Conservation (phyloP, 768 basidiomycete species). For the Lentinula detonsa region DNA sequence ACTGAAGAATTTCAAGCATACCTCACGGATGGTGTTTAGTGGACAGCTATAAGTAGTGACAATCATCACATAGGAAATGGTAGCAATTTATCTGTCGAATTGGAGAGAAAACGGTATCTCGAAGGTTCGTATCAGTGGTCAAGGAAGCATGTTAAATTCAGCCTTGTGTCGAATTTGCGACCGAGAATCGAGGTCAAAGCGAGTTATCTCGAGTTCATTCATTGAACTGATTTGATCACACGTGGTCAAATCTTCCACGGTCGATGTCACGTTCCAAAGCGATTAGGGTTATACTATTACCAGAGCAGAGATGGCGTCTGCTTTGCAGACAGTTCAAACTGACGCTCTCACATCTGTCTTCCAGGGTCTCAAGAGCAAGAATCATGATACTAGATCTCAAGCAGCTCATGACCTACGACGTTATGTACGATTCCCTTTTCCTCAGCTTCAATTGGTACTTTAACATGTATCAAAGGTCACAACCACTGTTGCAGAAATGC, state of each 20-base stretch:
- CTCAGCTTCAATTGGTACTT: conserved; percentile 2
- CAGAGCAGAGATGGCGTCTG: conserved; percentile 51
- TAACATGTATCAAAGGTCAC: conserved; percentile 47
- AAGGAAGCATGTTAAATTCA: too few relatives aligned
- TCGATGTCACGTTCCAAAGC: background rate
- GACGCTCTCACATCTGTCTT: conserved; percentile 67
- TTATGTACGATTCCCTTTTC: conserved; percentile 46
- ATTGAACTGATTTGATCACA: background rate
- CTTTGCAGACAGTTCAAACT: conserved; percentile 46
- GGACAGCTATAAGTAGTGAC: too few relatives aligned
- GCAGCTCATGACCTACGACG: conserved; percentile 68
- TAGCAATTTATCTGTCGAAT: too few relatives aligned
- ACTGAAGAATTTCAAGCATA: too few relatives aligned
- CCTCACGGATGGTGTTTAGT: too few relatives aligned
- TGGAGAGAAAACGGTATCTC: too few relatives aligned
- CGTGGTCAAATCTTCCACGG: background rate
- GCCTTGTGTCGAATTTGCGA: background rate
- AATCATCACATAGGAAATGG: too few relatives aligned
- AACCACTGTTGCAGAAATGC: conserved; percentile 71
- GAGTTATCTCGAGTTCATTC: background rate
- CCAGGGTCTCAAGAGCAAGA: conserved; percentile 56
- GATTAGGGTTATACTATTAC: background rate
- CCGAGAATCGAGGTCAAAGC: background rate
- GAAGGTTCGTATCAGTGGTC: too few relatives aligned
- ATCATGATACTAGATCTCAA: conserved; percentile 56